phyloP scores from a whole-genome alignment of 305 asterid genomes.

The Petunia hybrid region DNA sequence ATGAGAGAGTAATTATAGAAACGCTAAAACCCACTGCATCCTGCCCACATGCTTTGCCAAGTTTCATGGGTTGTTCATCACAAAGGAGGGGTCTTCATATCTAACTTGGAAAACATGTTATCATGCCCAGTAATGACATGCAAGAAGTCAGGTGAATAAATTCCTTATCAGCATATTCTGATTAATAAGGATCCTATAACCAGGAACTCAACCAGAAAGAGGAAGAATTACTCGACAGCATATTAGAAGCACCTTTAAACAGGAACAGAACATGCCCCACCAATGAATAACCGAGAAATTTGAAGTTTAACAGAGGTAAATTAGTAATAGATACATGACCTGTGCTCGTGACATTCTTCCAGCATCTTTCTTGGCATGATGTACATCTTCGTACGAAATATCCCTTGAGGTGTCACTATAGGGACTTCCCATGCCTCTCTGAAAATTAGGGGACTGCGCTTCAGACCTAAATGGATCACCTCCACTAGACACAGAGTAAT shows the following conservation, averaged over 20 bases:
- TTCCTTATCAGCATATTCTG: slow-evolving; percentile 10
- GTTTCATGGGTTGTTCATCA: slow-evolving; percentile 3
- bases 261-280: background rate
- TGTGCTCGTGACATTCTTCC: slow-evolving; percentile 51
- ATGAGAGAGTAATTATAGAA: background rate
- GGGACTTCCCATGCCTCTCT: slow-evolving; percentile 69
- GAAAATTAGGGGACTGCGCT: slow-evolving; percentile 58
- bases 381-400: slow-evolving; percentile 50
- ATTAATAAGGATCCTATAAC: slow-evolving; percentile 14
- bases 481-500: slow-evolving; percentile 67
- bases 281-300: slow-evolving; percentile 22
- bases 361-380: slow-evolving; percentile 39
- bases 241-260: background rate
- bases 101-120: slow-evolving; percentile 19
- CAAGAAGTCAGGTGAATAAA: slow-evolving; percentile 26
- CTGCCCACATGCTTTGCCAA: slow-evolving; percentile 21
- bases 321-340: slow-evolving; percentile 49
- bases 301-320: background rate
- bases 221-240: background rate
- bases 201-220: slow-evolving; percentile 26
- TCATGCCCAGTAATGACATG: slow-evolving; percentile 1
- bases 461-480: slow-evolving; percentile 63
- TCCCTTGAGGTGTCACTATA: slow-evolving; percentile 65
- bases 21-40: background rate
- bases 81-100: background rate